Evolutionary conservation across 192 early-diverging fungal species (phyloP), one percentile per base, ranked within the genome.

Genomic region (Backusella westeae): DNA sequence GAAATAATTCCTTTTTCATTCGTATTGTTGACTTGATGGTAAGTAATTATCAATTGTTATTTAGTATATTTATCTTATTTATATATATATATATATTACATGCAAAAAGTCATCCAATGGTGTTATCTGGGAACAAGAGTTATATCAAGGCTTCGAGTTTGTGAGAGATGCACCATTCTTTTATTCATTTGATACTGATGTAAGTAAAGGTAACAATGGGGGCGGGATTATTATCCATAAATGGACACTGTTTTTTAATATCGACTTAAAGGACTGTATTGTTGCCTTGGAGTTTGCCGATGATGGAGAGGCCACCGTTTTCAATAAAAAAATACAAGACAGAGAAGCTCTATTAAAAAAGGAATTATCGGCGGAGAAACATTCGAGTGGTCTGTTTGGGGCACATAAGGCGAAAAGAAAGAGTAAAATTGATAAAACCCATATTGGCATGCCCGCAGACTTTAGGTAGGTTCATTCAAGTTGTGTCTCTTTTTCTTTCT

Each of bases 101-200:
- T 1, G 26, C 36, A n/a, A 29, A 85, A 84, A 80, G 81, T 29
- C 78, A 88, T 63, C 79, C 80, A 49, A 63, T 63, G 85, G 87
- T n/a, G 84, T 93, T 38, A 78, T 93, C 35, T 94, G 93, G 93
- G 93, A 94, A 77, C 93, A 94, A 78, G 93, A 94, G 81, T 75
- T 94, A 10, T 93, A 92, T 78, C 82, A 90, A 75, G 87, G 87
- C 59, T 93, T 94, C 84, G 87, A 91, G 49, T 91, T 90, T 77
- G 78, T 73, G 8, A 84, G 89, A 68, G 89, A 91, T 41, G 67
- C 81, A 19, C 87, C 89, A 10, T 93, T 87, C 76, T 94, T 94
- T 75, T 90, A 90, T 72, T 91, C 91, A 21, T 90, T 94, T 80
- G 83, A 87, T 34, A 87, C 89, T 23, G 92, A 93, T 76, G 88